Conservation (phyloP, 2,329 filamentous ascomycete genomes). For the Setomelanomma holmii region DNA sequence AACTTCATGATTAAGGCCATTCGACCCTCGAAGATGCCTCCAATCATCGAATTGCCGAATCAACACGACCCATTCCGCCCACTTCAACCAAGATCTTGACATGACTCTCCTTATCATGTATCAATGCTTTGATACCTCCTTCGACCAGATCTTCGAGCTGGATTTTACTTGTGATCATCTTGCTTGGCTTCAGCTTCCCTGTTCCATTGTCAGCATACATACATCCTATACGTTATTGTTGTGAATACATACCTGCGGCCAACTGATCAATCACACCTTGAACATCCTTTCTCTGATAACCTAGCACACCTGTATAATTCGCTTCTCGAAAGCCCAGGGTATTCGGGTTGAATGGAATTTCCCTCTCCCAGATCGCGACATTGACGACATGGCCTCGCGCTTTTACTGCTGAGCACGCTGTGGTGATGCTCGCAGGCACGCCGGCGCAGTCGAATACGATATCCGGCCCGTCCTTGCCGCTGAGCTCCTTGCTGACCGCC, state of each 20-base stretch:
- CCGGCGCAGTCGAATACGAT: conserved; percentile 70
- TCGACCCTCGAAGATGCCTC: no score
- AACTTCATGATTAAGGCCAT: no score
- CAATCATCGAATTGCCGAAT: conserved; percentile 16
- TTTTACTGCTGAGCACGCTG: conserved; percentile 58
- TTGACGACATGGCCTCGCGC: conserved; percentile 67
- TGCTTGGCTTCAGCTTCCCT: conserved; percentile 60
- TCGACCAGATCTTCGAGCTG: conserved; percentile 63
- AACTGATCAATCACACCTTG: conserved; percentile 64
- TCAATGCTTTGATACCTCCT: conserved; percentile 63
- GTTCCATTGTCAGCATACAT: conserved; percentile 1
- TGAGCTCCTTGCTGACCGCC: conserved; percentile 55
- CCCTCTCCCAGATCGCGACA: conserved; percentile 69
- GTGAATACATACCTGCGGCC: conserved; percentile 34
- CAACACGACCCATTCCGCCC: conserved; percentile 20
- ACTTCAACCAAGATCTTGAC: conserved; percentile 68
- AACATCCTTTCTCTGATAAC: conserved; percentile 63
- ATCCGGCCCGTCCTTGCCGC: conserved; percentile 60
- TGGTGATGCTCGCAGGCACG: conserved; percentile 56
- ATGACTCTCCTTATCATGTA: conserved; percentile 67
- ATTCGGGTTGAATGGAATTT: conserved; percentile 61
- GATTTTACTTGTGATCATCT: conserved; percentile 69
- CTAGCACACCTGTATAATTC: conserved; percentile 58
- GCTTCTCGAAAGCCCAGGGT: conserved; percentile 62
- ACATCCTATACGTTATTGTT: neutral